Evolutionary conservation across 2,329 filamentous ascomycete genomes (phyloP), one percentile per base, ranked within the genome.

Genomic region (Claviceps arundinis): DNA sequence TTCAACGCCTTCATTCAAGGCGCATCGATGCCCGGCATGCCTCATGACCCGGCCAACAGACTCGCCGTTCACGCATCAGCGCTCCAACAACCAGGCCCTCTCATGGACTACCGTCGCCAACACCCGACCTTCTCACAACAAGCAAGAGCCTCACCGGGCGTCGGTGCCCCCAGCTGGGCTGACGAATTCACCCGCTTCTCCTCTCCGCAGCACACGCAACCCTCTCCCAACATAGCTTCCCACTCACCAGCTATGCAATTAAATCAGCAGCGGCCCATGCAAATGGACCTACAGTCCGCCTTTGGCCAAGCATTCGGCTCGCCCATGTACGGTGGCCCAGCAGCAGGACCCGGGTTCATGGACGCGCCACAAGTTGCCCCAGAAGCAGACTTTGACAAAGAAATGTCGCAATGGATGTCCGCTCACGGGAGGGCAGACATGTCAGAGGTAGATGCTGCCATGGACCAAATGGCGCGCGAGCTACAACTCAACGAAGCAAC

Each of bases 391-490:
- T 71, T 72, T 37, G 64, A 70, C 48, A 56, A 64, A 40, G 69
- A 73, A 43, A 69, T 73, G 64, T 61, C 64, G 5, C 61, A 59
- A 24, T 73, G 70, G 70, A 68, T 72, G 64, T 62, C 65, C 0
- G 60, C 52, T 14, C 65, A 73, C 44, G 62, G 64, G 19, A 53
- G 54, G 4, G 57, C 57, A 8, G 60, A 63, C 42, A 70, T 71
- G 62, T 60, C 64, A 24, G 61, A 70, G 37, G 68, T 72, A 3
- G 68, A 72, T 48, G 68, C 68, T 19, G 65, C 67, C 50, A 72
- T 73, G 67, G 69, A 72, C 38, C 63, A 69, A 51, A 65, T 73
- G 57, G 70, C 70, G 5, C 63, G 61, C 13, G 68, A 73, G 51
- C 59, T 72, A 8, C 68, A 70, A 42, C 60, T 65, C 51, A 65